Percentiles rank a stretch among this genome's conserved stretches.
Evolutionary conservation across 768 basidiomycete genomes (phyloP).

Genomic region (Phanerochaete sordida): DNA sequence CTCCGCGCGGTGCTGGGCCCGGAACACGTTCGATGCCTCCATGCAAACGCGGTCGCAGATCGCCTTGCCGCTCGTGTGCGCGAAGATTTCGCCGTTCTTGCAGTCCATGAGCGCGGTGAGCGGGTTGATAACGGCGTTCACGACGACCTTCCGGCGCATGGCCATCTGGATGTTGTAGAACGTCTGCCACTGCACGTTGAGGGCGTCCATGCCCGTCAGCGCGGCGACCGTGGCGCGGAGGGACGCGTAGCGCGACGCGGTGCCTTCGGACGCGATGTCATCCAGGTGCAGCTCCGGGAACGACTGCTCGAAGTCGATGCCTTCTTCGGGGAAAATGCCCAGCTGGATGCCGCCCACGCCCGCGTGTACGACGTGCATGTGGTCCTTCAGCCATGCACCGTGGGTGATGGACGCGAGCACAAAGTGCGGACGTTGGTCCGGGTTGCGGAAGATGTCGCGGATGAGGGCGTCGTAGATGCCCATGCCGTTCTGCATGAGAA

Average conservation of each 20-base stretch:
- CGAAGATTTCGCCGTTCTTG: conserved; percentile 72
- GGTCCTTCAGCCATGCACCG: conserved; percentile 58
- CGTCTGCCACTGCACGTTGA: conserved; percentile 63
- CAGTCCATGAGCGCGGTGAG: conserved; percentile 80
- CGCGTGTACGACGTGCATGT: conserved; percentile 61
- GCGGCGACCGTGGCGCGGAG: conserved; percentile 68
- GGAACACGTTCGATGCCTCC: conserved; percentile 71
- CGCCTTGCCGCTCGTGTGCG: conserved; percentile 35
- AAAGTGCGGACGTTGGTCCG: conserved; percentile 75
- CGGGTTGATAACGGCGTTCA: conserved; percentile 82
- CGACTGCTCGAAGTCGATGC: conserved; percentile 58
- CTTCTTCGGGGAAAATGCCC: conserved; percentile 70
- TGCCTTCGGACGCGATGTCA: conserved; percentile 39
- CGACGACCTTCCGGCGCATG: conserved; percentile 77
- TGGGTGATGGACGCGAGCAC: conserved; percentile 82
- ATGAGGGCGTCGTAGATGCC: conserved; percentile 83
- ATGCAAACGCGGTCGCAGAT: conserved; percentile 54
- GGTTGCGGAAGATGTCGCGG: conserved; percentile 64
- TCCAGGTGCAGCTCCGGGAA: conserved; percentile 42
- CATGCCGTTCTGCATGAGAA: conserved; percentile 94
- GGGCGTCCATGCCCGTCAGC: conserved; percentile 49
- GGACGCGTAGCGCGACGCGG: conserved; percentile 45
- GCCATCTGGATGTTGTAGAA: conserved; percentile 62
- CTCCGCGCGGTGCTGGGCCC: conserved; percentile 38
- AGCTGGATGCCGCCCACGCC: conserved; percentile 73